Base-by-base conservation (phyloP, 805 yeast genomes). In the Metschnikowia shivogae region DNA sequence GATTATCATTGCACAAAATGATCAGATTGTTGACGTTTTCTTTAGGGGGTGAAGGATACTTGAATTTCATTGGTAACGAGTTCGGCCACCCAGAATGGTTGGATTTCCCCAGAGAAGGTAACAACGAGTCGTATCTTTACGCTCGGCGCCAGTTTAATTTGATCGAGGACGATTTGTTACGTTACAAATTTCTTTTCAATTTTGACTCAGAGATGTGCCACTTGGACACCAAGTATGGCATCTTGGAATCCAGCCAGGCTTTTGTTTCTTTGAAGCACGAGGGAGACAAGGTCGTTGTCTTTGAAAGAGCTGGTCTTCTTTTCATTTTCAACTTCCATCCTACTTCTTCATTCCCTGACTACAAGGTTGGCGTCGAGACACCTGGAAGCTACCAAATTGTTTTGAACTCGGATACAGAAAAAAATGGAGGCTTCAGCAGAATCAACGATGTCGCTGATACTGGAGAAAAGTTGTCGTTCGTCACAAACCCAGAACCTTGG, bases 61-160 rank as follows among this genome's bases (percentile, higher is more conserved):
- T 92, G 61, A 92, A 90, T 63, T 92, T 92, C 63, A 97, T 92
- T 72, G 98, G 99, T 46, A 92, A 92, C 60, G 99, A 92, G 67
- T 92, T 93, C 69, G 99, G 99, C 13, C 99, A 92, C 59, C 99
- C 98, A 3, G 99, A 92, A 63, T 92, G 99, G 99, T 77, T 93
- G 42, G 99, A 92, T 65, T 93, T 92, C 75, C 98, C 99, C 11
- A 81, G 97, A 58, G 84, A 53, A 26, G 97, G 96, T 30, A 93
- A 92, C 65, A 76, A 76, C 24, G 89, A 89, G 62, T 84, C 93
- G 14, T 92, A 86, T 67, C 93, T 87, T 67, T 92, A 93, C 60
- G 97, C 97, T 1, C 80, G 98, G 61, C 80, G 99, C 58, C 99
- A 92, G 66, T 93, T 90, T 76, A 89, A 89, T 59, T 75, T 92